Base-by-base conservation (phyloP, 306 rosid genomes). In the Inga leiocalycina region DNA sequence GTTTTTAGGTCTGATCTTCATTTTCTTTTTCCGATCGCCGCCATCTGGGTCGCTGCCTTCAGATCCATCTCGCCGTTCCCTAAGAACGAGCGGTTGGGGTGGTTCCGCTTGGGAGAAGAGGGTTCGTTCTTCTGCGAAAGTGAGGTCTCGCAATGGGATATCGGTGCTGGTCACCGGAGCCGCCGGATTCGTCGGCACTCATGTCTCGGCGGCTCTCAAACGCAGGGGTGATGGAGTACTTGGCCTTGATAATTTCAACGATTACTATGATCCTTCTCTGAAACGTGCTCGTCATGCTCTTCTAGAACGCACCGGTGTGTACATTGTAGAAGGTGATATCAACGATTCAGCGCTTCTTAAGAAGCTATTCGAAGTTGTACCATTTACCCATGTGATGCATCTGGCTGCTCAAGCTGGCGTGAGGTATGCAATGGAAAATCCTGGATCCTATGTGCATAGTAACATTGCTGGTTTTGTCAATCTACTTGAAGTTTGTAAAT, bases 361-460 rank as follows among this genome's bases (percentile, higher is more conserved):
- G 87, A 96, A 92, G 90, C 97, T 96, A 27, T 96, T 96, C 65
- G 99, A 93, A 87, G 93, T 96, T 59, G 99, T 96, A 61, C 80
- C 96, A 10, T 96, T 96, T 71, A 96, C 99, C 14, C 99, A 96
- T 77, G 99, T 96, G 30, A 93, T 96, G 99, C 99, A 96, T 79
- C 89, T 95, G 87, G 98, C 98, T 41, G 98, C 98, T 77, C 98
- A 95, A 69, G 98, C 98, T 82, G 98, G 99, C 72, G 99, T 96
- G 85, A 93, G 99, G 97, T 96, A 96, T 77, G 99, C 99, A 49
- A 93, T 96, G 98, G 97, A 93, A 80, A 96, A 96, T 85, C 99
- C 99, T 49, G 86, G 92, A 19, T 93, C 99, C 35, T 96, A 96
- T 87, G 98, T 96, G 54, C 99, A 96, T 86, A 96, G 98, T 83